These are phyloP conservation scores for Melocanna baccifera DNA, from an alignment of 176 grass and related monocot species.

Conservation along the genomic window DNA sequence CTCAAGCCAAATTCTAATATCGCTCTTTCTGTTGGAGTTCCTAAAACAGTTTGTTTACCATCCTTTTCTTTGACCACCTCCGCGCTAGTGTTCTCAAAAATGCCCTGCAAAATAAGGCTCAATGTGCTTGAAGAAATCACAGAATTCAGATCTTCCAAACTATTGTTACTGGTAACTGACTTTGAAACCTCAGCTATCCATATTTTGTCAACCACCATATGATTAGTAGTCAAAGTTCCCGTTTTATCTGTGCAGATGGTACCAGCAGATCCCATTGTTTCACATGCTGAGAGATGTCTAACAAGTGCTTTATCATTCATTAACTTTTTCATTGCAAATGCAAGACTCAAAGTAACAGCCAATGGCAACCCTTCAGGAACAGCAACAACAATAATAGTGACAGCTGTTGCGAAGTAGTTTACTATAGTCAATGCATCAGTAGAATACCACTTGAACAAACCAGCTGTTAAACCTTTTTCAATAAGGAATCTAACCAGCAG, in stretches of 20 bases:
- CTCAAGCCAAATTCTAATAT: constrained; percentile 81
- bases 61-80: constrained; percentile 84
- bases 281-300: constrained; percentile 81
- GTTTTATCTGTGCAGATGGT: constrained; percentile 99
- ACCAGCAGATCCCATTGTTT: constrained; percentile 91
- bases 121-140: constrained; percentile 51
- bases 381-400: constrained; percentile 98
- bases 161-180: constrained; percentile 38
- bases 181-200: constrained; percentile 77
- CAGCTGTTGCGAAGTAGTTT: constrained; percentile 82
- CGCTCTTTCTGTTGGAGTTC: constrained; percentile 85
- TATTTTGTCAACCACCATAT: constrained; percentile 92
- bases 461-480: constrained; percentile 48
- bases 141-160: constrained; percentile 51
- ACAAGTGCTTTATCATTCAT: constrained; percentile 96
- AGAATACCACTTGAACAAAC: constrained; percentile 74
- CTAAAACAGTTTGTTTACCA: constrained; percentile 65
- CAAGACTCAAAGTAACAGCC: constrained; percentile 95
- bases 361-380: constrained; percentile 94
- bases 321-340: constrained; percentile 98
- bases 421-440: constrained; percentile 78
- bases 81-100: constrained; percentile 85
- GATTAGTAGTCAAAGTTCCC: constrained; percentile 93
- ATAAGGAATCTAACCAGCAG: constrained; percentile 72
- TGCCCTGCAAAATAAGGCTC: constrained; percentile 60